Evolutionary conservation across 2,329 filamentous ascomycete species (phyloP).

Genomic region (Epichloe sylvatica): DNA sequence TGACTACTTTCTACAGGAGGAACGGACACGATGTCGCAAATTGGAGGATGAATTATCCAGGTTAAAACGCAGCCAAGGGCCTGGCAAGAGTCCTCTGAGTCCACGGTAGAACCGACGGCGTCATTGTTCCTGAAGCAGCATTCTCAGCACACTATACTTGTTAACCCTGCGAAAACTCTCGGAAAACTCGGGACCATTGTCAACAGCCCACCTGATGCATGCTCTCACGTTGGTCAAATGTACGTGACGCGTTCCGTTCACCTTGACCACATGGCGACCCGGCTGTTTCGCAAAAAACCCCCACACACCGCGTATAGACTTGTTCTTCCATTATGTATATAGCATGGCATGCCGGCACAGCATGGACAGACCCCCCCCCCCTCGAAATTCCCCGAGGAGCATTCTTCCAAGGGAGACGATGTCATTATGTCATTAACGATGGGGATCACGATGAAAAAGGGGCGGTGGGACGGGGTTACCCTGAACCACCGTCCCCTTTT

Average conservation of each 20-base stretch:
- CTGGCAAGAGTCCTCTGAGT: conserved; percentile 29
- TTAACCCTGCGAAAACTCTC: no score
- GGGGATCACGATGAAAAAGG: neutral
- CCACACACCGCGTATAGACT: neutral
- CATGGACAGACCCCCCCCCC: neutral
- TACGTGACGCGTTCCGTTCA: no score
- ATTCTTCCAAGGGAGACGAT: neutral
- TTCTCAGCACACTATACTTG: neutral
- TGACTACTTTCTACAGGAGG: conserved; percentile 25
- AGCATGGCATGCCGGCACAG: neutral
- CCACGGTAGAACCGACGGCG: conserved; percentile 16
- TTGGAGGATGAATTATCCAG: conserved; percentile 37
- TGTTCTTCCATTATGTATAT: neutral
- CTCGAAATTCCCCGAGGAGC: no score
- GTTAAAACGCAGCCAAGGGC: conserved; percentile 28
- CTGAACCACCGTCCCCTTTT: no score
- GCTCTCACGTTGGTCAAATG: no score
- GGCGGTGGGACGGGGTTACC: no score
- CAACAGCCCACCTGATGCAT: neutral
- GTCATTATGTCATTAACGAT: neutral
- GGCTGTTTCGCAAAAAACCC: no score
- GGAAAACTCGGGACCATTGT: no score
- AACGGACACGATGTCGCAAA: conserved; percentile 32
- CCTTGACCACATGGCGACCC: no score
- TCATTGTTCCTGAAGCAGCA: neutral